phyloP scores from a whole-genome alignment of 1,284 basidiomycete genomes.

The Leccinum huronense region DNA sequence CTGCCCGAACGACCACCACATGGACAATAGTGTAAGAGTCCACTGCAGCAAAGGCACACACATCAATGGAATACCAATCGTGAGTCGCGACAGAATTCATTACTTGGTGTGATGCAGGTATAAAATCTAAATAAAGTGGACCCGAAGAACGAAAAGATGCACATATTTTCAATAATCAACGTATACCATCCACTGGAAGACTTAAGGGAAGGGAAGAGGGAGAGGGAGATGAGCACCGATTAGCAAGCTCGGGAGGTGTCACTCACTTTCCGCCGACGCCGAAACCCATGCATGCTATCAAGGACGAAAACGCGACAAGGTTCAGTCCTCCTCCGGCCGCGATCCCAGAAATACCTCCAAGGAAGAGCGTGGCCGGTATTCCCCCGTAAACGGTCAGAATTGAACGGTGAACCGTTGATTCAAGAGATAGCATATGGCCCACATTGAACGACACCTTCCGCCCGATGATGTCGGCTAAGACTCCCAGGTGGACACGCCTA shows the following conservation, averaged over 20 bases:
- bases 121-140: constrained; percentile 55
- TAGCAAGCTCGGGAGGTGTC: neutral
- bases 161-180: neutral
- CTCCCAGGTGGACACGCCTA: constrained; percentile 57
- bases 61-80: constrained; percentile 8
- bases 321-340: constrained; percentile 53
- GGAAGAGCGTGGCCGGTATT: constrained; percentile 49
- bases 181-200: constrained; percentile 53
- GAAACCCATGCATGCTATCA: constrained; percentile 55
- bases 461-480: constrained; percentile 49
- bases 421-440: constrained; percentile 3
- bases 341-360: constrained; percentile 59
- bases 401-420: neutral
- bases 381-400: neutral
- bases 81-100: constrained; percentile 2
- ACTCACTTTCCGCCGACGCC: constrained; percentile 57
- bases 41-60: constrained; percentile 39
- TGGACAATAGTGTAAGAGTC: constrained; percentile 62
- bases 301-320: constrained; percentile 49
- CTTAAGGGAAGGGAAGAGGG: constrained; percentile 22
- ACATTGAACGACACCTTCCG: constrained; percentile 57
- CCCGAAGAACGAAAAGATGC: constrained; percentile 31
- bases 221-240: constrained; percentile 1
- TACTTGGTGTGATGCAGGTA: constrained; percentile 52
- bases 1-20: constrained; percentile 67